Conservation (phyloP, 768 basidiomycete genomes). For the Naganishia friedmannii region DNA sequence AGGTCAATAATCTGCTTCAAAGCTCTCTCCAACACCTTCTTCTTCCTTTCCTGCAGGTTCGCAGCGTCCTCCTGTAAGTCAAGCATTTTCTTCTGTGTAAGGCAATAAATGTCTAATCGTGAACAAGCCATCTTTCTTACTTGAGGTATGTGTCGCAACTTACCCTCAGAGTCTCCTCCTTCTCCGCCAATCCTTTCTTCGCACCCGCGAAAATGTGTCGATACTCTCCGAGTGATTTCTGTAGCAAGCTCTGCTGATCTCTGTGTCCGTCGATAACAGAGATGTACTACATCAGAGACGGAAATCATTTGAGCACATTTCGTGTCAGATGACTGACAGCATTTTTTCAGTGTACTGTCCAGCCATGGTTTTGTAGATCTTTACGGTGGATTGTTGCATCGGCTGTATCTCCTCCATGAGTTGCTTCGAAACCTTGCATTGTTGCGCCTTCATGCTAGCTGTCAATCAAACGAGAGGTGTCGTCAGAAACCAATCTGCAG, state of each 20-base stretch:
- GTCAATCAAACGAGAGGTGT: background rate
- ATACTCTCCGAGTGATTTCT: constrained; percentile 9
- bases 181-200: background rate
- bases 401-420: background rate
- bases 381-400: constrained; percentile 8
- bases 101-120: background rate
- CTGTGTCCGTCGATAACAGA: background rate
- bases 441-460: background rate
- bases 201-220: background rate
- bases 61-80: background rate
- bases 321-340: background rate
- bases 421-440: background rate
- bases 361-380: constrained; percentile 7
- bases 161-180: background rate
- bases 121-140: background rate
- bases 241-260: constrained; percentile 11
- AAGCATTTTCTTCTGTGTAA: background rate
- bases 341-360: constrained; percentile 6
- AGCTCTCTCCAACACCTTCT: background rate
- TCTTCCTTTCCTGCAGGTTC: constrained; percentile 9
- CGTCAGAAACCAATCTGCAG: background rate
- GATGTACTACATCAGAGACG: background rate
- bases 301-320: too few species aligned
- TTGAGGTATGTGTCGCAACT: background rate
- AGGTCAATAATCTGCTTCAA: background rate